A percentile compares a stretch with the other conserved stretches of the same genome.
These are phyloP conservation scores for Phlebiopsis gigantea DNA, from an alignment of 768 basidiomycete genomes.

Conservation along the genomic window DNA sequence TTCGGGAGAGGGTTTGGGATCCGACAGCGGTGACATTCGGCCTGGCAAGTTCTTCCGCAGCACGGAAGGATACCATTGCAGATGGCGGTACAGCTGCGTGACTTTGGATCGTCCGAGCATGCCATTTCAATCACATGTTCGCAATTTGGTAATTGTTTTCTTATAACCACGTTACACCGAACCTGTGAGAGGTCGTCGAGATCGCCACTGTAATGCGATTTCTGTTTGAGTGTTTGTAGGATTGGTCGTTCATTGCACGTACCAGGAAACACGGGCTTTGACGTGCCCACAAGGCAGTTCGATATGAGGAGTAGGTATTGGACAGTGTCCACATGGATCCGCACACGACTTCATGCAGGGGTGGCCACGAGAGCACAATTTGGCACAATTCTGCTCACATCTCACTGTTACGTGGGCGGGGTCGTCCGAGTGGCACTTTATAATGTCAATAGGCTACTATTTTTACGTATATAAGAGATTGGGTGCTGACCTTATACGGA, in stretches of 20 bases:
- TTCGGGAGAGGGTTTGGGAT: slow-evolving; percentile 10
- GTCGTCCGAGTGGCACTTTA: slow-evolving; percentile 48
- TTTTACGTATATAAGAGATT: no score
- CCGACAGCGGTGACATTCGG: slow-evolving; percentile 45
- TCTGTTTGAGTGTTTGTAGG: no score
- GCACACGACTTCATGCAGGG: slow-evolving; percentile 54
- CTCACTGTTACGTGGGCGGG: slow-evolving; percentile 49
- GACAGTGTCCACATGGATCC: slow-evolving; percentile 47
- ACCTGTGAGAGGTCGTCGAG: slow-evolving; percentile 41
- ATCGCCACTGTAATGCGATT: slow-evolving; percentile 38
- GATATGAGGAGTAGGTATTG: slow-evolving; percentile 39
- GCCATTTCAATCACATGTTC: slow-evolving; percentile 45
- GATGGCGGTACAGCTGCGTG: slow-evolving; percentile 31
- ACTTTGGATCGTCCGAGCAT: slow-evolving; percentile 42
- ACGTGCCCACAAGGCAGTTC: slow-evolving; percentile 55
- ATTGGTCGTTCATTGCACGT: no score
- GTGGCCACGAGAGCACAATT: slow-evolving; percentile 48
- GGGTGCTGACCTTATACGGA: slow-evolving; percentile 47
- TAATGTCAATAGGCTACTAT: background rate
- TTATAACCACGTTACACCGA: slow-evolving; percentile 37
- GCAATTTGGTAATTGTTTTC: slow-evolving; percentile 43
- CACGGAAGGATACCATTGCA: slow-evolving; percentile 47
- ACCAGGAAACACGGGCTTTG: slow-evolving; percentile 44
- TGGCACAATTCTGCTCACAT: slow-evolving; percentile 39
- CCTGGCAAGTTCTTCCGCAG: slow-evolving; percentile 46